Evolutionary conservation across 768 basidiomycete species (phyloP), one percentile per base, ranked within the genome.

Genomic region (Termitomyces sp.): DNA sequence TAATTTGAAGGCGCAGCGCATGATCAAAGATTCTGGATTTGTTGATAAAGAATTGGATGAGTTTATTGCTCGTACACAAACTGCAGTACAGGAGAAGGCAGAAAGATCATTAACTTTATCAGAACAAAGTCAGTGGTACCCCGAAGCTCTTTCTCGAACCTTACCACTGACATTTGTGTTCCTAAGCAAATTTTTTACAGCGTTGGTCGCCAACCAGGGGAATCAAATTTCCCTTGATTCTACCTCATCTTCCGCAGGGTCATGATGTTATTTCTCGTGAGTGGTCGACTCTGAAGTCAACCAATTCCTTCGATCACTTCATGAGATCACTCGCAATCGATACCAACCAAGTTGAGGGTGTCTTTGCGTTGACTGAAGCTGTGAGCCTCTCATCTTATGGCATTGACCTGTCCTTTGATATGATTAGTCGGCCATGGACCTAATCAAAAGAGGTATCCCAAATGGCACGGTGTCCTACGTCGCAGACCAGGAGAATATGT

Each of bases 331-430:
- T 67, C 13, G 65, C 66, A 20, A 67, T 70, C 14, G 68, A 70
- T 48, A 68, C 69, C 26, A 69, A 70, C 54, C 67, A 67, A 38
- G 55, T 70, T 14, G 68, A 72, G 49, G 66, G 60, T 45, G 60
- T 55, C 18, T 70, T 70, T 54, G 43, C 62, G 33, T 44, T 68
- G 28, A 66, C 62, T 8, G 38, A 61, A 54, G 57, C 40, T 30
- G 67, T 68, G 53, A 41, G 65, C 46, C n/a, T 62, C 6, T 13
- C 44, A 33, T 44, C 16, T 32, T 14, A 30, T 50, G 14, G 14
- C 22, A 35, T 41, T 11, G 16, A 38, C 16, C 47, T 20, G 26
- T 46, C 16, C 11, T 18, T 20, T 54, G 38, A 58, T 54, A 32
- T 52, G 10, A 36, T 6, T 30, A 71, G 68, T 68, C 70, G 16